Conservation (phyloP, 305 asterid species). For the Fraxinus albicans region DNA sequence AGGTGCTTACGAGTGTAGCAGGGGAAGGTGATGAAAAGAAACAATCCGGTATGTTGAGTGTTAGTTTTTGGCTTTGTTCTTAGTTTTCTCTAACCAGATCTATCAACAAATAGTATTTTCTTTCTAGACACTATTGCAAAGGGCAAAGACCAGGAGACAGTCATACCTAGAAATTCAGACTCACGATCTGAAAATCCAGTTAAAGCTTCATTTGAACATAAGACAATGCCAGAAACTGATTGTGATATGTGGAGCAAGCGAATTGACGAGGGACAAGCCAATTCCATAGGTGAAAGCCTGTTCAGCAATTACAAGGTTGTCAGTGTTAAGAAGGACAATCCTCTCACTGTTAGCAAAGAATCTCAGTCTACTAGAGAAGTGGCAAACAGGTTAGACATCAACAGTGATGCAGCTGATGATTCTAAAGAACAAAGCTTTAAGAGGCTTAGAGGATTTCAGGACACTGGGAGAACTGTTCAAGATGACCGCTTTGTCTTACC, state of each 20-base stretch:
- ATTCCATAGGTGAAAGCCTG: slow-evolving; percentile 27
- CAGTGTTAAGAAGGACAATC: slow-evolving; percentile 18
- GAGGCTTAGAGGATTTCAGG: slow-evolving; percentile 55
- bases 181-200: slow-evolving; percentile 40
- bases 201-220: slow-evolving; percentile 26
- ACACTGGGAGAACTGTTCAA: slow-evolving; percentile 40
- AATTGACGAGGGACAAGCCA: slow-evolving; percentile 33
- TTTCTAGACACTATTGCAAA: slow-evolving; percentile 41
- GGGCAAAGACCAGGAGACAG: slow-evolving; percentile 31
- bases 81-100: slow-evolving; percentile 11
- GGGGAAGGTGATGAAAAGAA: slow-evolving; percentile 42
- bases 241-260: slow-evolving; percentile 24
- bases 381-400: slow-evolving; percentile 22
- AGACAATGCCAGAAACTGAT: slow-evolving; percentile 27
- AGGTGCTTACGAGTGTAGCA: slow-evolving; percentile 33
- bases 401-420: slow-evolving; percentile 30
- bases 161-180: slow-evolving; percentile 35
- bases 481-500: slow-evolving; percentile 60
- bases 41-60: slow-evolving; percentile 33
- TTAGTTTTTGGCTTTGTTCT: slow-evolving; percentile 7
- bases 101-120: slow-evolving; percentile 12
- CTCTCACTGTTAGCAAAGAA: slow-evolving; percentile 32
- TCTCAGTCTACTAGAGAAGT: slow-evolving; percentile 24
- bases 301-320: slow-evolving; percentile 21
- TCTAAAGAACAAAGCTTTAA: slow-evolving; percentile 52